Evolutionary conservation across 176 grass and related monocot genomes (phyloP).

Genomic region (Thalia dealbata): DNA sequence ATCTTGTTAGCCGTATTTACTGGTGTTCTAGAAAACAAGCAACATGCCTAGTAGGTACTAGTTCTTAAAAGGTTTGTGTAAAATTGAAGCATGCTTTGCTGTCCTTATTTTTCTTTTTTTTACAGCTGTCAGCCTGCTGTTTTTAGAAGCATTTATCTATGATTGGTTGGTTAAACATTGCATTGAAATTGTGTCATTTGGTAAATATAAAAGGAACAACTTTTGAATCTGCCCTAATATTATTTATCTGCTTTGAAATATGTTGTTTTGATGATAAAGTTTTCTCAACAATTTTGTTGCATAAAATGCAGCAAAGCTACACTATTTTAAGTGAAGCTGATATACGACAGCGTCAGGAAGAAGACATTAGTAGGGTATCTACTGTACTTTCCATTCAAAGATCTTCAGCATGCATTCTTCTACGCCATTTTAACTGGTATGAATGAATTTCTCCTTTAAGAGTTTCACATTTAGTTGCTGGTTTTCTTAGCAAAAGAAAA

Average conservation of each 20-base stretch:
- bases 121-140: too few relatives aligned
- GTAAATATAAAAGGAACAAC: too few relatives aligned
- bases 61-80: too few relatives aligned
- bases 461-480: neutral
- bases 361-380: conserved; percentile 90
- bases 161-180: too few relatives aligned
- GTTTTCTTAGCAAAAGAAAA: neutral
- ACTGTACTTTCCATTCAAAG: conserved; percentile 89
- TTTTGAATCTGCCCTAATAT: neutral
- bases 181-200: too few relatives aligned
- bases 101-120: too few relatives aligned
- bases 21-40: too few relatives aligned
- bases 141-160: too few relatives aligned
- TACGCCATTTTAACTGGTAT: conserved; percentile 87
- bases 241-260: neutral
- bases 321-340: conserved; percentile 68
- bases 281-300: conserved; percentile 26
- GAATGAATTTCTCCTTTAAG: neutral
- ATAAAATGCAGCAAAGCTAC: conserved; percentile 72
- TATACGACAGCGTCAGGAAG: conserved; percentile 76
- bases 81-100: too few relatives aligned
- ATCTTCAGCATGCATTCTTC: conserved; percentile 74
- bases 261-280: neutral
- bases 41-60: too few relatives aligned
- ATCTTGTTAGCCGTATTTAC: too few relatives aligned